These are phyloP conservation scores for Euphorbia peplus DNA, from an alignment of 345 rosid genomes.

Conservation along the genomic window DNA sequence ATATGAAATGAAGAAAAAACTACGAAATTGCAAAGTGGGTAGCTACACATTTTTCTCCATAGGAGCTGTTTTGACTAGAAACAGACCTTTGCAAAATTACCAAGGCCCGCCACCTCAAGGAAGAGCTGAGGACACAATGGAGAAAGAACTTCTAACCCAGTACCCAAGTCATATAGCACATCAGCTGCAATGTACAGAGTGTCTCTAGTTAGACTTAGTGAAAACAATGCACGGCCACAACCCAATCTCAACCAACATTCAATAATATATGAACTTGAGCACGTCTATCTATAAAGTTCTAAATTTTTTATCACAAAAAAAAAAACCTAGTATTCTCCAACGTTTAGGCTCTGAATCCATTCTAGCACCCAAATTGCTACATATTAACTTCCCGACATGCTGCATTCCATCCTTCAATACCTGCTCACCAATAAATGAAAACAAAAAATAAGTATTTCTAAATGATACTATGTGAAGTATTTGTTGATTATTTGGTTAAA, in stretches of 20 bases:
- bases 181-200: conserved; percentile 59
- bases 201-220: conserved; percentile 13
- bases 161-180: conserved; percentile 83
- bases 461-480: neutral
- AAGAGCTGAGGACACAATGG: conserved; percentile 87
- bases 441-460: neutral
- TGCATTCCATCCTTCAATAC: conserved; percentile 96
- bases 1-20: neutral
- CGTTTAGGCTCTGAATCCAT: conserved; percentile 97
- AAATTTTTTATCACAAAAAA: neutral
- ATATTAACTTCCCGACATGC: conserved; percentile 84
- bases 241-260: conserved; percentile 10
- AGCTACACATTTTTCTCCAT: neutral
- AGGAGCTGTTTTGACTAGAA: neutral
- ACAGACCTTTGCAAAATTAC: conserved; percentile 84
- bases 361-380: conserved; percentile 93
- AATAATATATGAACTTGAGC: conserved; percentile 6
- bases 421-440: conserved; percentile 36
- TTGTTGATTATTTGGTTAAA: neutral
- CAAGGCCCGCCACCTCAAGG: conserved; percentile 95
- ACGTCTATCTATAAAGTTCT: neutral
- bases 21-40: neutral
- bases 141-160: conserved; percentile 88
- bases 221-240: neutral
- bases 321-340: conserved; percentile 84